phyloP scores from a whole-genome alignment of 495 filamentous ascomycete species.

The Trichocladium uniseriatum region DNA sequence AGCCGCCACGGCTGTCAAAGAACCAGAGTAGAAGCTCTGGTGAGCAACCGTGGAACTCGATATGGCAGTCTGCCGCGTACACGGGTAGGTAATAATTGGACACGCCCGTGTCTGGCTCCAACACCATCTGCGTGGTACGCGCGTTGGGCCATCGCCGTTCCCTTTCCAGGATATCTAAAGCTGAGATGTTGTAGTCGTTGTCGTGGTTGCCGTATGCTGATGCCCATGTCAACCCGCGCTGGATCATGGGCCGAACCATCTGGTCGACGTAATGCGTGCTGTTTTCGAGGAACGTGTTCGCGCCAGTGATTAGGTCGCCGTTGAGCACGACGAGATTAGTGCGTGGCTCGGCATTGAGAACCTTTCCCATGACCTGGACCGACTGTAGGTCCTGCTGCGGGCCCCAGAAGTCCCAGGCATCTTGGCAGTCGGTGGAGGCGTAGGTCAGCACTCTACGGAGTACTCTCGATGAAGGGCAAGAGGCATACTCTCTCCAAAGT shows the following conservation, averaged over 20 bases:
- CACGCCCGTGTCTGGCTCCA: constrained; percentile 42
- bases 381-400: constrained; percentile 52
- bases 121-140: constrained; percentile 44
- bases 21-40: constrained; percentile 58
- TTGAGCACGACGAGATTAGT: constrained; percentile 59
- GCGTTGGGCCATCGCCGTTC: constrained; percentile 46
- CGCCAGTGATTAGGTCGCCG: constrained; percentile 65
- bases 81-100: constrained; percentile 60
- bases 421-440: constrained; percentile 10
- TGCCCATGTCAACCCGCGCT: constrained; percentile 49
- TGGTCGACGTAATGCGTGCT: constrained; percentile 50
- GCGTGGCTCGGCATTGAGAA: constrained; percentile 47
- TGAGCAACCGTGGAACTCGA: constrained; percentile 6
- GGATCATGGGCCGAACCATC: constrained; percentile 48
- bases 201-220: constrained; percentile 73
- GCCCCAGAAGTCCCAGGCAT: constrained; percentile 47
- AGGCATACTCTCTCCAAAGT: constrained; percentile 55
- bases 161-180: constrained; percentile 42
- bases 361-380: constrained; percentile 47
- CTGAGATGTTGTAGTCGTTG: constrained; percentile 49
- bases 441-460: background rate
- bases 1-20: constrained; percentile 62
- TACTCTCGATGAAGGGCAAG: background rate
- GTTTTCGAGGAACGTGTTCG: constrained; percentile 51
- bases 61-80: constrained; percentile 23